Evolutionary conservation across 148 eudicot genomes (phyloP).

Genomic region (Talinum fruticosum): DNA sequence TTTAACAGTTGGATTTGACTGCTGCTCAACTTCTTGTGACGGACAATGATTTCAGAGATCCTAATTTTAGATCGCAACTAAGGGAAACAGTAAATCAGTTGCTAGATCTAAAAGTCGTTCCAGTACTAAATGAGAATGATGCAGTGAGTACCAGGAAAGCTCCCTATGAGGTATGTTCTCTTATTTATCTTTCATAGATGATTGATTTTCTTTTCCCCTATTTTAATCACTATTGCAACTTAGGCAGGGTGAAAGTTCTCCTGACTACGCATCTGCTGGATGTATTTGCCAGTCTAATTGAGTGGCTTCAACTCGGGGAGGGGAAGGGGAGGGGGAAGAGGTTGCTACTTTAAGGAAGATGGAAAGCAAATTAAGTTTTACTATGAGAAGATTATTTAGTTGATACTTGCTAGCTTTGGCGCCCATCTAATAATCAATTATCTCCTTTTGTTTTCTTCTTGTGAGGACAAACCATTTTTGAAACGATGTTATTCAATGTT

Average conservation of each 20-base stretch:
- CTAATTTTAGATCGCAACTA: constrained; percentile 72
- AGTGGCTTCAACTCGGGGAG: not conserved
- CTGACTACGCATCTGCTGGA: not conserved
- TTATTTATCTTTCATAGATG: constrained; percentile 20
- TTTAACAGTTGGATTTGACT: constrained; percentile 81
- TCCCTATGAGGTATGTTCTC: constrained; percentile 78
- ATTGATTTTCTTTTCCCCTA: constrained; percentile 11
- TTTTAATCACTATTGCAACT: not conserved
- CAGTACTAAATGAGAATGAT: constrained; percentile 93
- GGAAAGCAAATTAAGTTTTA: constrained; percentile 7
- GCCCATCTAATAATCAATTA: not conserved
- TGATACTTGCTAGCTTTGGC: not conserved
- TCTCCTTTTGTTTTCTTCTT: not conserved
- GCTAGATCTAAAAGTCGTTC: constrained; percentile 63
- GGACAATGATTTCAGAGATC: constrained; percentile 89
- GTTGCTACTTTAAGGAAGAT: not conserved
- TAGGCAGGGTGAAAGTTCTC: not conserved
- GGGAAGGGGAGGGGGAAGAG: not conserved
- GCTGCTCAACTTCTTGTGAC: constrained; percentile 95
- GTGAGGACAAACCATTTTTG: not conserved
- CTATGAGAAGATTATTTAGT: constrained; percentile 8
- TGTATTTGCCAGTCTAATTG: constrained; percentile 1
- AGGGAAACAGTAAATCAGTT: constrained; percentile 67
- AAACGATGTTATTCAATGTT: not conserved
- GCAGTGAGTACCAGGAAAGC: constrained; percentile 95